Evolutionary conservation across 208 protist species (phyloP).

Genomic region (Endotrypanum monterogeii): DNA sequence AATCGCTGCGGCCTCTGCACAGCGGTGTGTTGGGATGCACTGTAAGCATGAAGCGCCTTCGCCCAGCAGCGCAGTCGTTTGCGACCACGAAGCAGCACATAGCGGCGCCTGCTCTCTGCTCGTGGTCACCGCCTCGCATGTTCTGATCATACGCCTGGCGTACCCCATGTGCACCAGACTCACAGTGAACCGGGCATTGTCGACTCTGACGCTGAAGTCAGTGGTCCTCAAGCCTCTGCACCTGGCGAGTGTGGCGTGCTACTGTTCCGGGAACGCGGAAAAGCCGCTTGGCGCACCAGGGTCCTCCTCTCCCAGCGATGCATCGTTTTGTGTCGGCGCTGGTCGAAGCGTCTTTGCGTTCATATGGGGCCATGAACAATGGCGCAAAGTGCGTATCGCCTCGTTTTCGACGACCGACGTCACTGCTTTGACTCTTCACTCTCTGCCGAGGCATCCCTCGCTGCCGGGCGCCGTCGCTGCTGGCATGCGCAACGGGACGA

Average conservation of each 20-base stretch:
- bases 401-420: conserved; percentile 29
- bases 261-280: conserved; percentile 6
- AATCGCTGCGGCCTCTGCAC: conserved; percentile 3
- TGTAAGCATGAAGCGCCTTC: conserved; percentile 3
- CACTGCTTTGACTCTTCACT: conserved; percentile 16
- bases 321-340: conserved; percentile 18
- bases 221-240: conserved; percentile 13
- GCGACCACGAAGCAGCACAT: not conserved
- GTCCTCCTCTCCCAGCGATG: not conserved
- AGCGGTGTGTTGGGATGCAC: conserved; percentile 18
- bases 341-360: conserved; percentile 27
- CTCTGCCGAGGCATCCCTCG: not conserved
- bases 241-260: conserved; percentile 21
- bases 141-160: not conserved
- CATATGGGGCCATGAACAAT: conserved; percentile 1
- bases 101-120: not conserved
- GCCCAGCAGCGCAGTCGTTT: not conserved
- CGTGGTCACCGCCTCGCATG: conserved; percentile 7
- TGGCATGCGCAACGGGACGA: conserved; percentile 63
- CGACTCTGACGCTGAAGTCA: conserved; percentile 7
- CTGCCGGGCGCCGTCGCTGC: conserved; percentile 11
- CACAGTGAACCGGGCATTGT: not conserved
- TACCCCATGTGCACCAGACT: not conserved
- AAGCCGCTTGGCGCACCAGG: not conserved
- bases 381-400: conserved; percentile 15